Base-by-base conservation (phyloP, 2,329 filamentous ascomycete genomes). In the Fusarium sp. region DNA sequence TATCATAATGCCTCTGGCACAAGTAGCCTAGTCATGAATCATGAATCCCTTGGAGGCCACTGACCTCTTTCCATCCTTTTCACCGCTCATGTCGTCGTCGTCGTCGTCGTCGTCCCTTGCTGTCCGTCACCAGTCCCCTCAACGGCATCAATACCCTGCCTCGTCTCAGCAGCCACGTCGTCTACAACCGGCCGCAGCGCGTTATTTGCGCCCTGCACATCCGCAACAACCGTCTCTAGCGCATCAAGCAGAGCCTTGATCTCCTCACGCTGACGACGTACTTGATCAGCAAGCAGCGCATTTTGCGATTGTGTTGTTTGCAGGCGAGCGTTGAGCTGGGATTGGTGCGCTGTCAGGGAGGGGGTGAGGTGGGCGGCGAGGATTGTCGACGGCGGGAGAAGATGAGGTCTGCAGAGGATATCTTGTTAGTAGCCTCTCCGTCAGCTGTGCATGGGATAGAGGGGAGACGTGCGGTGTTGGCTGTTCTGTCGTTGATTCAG, bases 251-350 rank as follows among this genome's bases (percentile, higher is more conserved):
- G 74, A 17, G 71, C 73, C 49, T 80, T 80, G 32, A 86, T 81
- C 73, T 88, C 85, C 2, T 73, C 74, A 57, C 84, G 79, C 77
- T 89, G 86, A 36, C 70, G 73, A 46, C 75, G 73, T 11, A 88
- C 77, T 49, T 81, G 79, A 38, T 79, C 78, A 54, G 80, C 82
- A 15, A 88, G 74, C 6, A 73, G 76, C 13, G 82, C 80, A 70
- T 89, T 89, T 66, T 82, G 79, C 14, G 80, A 77, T 70, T 87
- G 84, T 38, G 78, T 79, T 19, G 83, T 85, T 68, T 84, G 82
- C 31, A 88, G 75, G 42, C 77, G 78, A 9, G 83, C 84, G 69
- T 84, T 85, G 58, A 88, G 80, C 65, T 82, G 80, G 3, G 79
- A 80, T 50, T 82, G 81, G 69, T 87, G 83, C 14, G 79, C 73